phyloP scores from a whole-genome alignment of 495 filamentous ascomycete species.

The Cercophora newfieldiana region DNA sequence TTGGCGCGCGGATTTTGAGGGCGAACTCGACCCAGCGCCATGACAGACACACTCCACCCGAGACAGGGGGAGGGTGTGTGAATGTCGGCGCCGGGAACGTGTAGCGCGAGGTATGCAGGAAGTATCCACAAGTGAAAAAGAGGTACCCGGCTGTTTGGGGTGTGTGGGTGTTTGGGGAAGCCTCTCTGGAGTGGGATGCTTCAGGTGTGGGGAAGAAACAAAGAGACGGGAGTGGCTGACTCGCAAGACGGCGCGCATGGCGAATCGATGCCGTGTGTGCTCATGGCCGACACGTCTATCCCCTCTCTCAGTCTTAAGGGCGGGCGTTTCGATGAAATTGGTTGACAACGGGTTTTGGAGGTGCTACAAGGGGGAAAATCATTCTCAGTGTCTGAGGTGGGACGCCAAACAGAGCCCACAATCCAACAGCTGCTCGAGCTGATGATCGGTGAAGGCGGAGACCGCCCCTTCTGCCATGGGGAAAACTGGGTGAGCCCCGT shows the following conservation, averaged over 20 bases:
- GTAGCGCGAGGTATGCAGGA: slow-evolving; percentile 6
- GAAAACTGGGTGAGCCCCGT: not conserved
- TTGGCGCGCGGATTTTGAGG: slow-evolving; percentile 25
- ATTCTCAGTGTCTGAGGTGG: not conserved
- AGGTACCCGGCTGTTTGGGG: slow-evolving; percentile 11
- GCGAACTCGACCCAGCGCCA: slow-evolving; percentile 18
- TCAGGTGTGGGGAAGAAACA: slow-evolving; percentile 18
- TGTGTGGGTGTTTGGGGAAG: slow-evolving; percentile 29
- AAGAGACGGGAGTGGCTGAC: slow-evolving; percentile 8
- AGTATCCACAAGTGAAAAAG: slow-evolving; percentile 18
- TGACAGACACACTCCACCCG: slow-evolving; percentile 27
- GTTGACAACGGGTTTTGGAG: too few species aligned
- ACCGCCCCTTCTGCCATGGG: not conserved
- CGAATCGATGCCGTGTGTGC: not conserved
- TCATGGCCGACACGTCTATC: too few species aligned
- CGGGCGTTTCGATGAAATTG: too few species aligned
- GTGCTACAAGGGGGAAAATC: not conserved
- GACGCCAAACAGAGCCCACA: not conserved
- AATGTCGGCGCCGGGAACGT: slow-evolving; percentile 8
- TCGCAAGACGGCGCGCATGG: not conserved
- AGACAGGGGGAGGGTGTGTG: slow-evolving; percentile 2
- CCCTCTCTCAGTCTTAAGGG: too few species aligned
- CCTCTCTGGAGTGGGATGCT: slow-evolving; percentile 31
- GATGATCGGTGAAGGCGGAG: too few species aligned
- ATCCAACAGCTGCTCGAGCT: not conserved